phyloP scores from a whole-genome alignment of 129 eudicot species.

The Flaveria sonorensis region DNA sequence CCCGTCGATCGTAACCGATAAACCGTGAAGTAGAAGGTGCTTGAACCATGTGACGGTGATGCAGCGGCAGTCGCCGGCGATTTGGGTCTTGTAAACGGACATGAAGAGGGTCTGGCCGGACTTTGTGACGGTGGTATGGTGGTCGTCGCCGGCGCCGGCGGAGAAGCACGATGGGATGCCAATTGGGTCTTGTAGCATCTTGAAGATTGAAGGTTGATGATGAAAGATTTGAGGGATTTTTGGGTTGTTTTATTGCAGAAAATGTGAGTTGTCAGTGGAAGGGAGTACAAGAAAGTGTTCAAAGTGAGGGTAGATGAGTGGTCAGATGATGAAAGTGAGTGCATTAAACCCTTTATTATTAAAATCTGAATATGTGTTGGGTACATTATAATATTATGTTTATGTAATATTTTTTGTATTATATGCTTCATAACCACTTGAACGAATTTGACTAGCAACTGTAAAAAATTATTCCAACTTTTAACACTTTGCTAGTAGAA shows the following conservation, averaged over 20 bases:
- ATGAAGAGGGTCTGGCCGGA: constrained; percentile 81
- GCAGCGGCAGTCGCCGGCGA: constrained; percentile 56
- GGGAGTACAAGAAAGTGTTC: constrained; percentile 35
- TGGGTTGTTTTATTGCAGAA: constrained; percentile 30
- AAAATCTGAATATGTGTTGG: constrained; percentile 6
- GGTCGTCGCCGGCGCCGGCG: constrained; percentile 43
- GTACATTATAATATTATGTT: not conserved
- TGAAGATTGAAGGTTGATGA: constrained; percentile 15
- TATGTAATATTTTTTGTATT: not conserved
- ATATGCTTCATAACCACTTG: not conserved
- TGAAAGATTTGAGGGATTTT: not conserved
- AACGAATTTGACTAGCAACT: constrained; percentile 18
- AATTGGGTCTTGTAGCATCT: constrained; percentile 67
- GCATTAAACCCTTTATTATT: constrained; percentile 23
- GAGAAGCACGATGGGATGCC: constrained; percentile 79
- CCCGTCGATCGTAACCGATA: constrained; percentile 74
- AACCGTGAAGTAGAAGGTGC: constrained; percentile 76
- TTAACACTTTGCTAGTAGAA: constrained; percentile 14
- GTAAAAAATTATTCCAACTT: constrained; percentile 34
- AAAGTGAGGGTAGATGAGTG: constrained; percentile 32
- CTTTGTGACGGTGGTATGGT: constrained; percentile 52
- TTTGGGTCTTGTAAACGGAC: constrained; percentile 68
- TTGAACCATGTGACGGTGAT: constrained; percentile 96
- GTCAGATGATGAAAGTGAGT: constrained; percentile 44
- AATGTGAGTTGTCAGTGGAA: constrained; percentile 24